Base-by-base conservation (phyloP, 352 stramenopile genomes). In the Phytophthora cactorum region DNA sequence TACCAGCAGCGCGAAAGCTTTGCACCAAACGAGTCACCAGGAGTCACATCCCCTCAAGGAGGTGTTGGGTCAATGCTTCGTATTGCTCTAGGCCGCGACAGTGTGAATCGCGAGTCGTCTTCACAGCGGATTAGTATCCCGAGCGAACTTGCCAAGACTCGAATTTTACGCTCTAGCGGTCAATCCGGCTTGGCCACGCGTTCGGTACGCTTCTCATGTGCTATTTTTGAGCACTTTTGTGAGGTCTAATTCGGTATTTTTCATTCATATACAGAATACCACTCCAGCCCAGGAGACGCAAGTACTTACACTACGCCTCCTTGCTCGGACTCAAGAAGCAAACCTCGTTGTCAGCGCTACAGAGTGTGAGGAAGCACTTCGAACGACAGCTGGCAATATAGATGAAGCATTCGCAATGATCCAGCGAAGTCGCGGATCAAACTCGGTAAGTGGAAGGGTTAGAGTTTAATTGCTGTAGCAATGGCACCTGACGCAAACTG, bases 1-100 rank as follows among this genome's bases (percentile, higher is more conserved):
- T 92, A 91, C 31, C 89, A 96, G 43, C 89, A 96, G 62, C 77
- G 85, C 25, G 83, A 94, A 46, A 95, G 81, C 53, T 82, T 84
- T 38, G 63, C 70, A 50, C 65, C 46, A 46, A 79, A 86, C 17
- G 68, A 74, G 29, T 22, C 59, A 2, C 34, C 63, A 44, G 39
- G 34, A 12, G 22, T 67, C 28, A 31, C 60, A 36, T 68, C 63
- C 27, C 63, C 68, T 50, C 58, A 93, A 64, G 63, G 68, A 1
- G 65, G 72, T 0, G 64, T 79, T n/a, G 78, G 72, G 7, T 88
- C 90, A 22, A 84, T 79, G 49, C 65, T 96, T 55, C 78, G 89
- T 17, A 93, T 96, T 38, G 84, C 81, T 5, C 74, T 96, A 17
- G 87, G 86, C 6, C 79, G 84, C 7, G 88, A 90, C 44, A 94